Percentiles rank a stretch among this genome's conserved stretches.
Evolutionary conservation across 2,329 filamentous ascomycete species (phyloP).

Genomic region (Helminthosporium solani): DNA sequence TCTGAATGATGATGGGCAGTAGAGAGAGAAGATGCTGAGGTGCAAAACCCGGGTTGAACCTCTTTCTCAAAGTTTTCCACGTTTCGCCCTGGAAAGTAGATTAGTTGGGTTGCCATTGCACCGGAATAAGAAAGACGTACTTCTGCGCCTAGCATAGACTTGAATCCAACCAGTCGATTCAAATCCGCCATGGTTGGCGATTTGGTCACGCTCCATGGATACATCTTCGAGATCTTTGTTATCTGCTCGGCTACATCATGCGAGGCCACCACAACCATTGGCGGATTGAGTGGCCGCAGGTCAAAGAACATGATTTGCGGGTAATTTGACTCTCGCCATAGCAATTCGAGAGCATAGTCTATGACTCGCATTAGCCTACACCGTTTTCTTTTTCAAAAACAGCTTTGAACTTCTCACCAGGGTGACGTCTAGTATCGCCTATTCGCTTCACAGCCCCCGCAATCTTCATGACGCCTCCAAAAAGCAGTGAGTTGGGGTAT

Average conservation of each 20-base stretch:
- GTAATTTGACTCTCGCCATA: conserved; percentile 27
- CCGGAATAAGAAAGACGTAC: conserved; percentile 9
- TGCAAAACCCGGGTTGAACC: conserved; percentile 42
- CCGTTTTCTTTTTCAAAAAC: neutral
- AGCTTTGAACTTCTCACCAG: conserved; percentile 18
- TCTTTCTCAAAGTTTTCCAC: conserved; percentile 40
- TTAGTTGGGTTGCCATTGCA: neutral
- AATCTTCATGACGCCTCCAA: conserved; percentile 31
- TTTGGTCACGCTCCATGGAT: conserved; percentile 36
- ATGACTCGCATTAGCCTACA: neutral
- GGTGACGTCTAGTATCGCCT: conserved; percentile 28
- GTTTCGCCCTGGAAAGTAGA: conserved; percentile 18
- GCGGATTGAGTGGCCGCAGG: conserved; percentile 31
- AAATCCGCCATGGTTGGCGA: conserved; percentile 34
- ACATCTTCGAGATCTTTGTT: conserved; percentile 25
- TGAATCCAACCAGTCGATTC: conserved; percentile 25
- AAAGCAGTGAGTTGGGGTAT: conserved; percentile 23
- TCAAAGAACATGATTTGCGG: conserved; percentile 34
- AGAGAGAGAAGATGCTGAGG: conserved; percentile 39
- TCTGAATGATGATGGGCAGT: conserved; percentile 38
- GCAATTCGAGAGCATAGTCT: conserved; percentile 38
- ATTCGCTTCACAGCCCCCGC: conserved; percentile 25
- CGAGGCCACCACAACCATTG: conserved; percentile 27
- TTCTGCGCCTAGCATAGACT: conserved; percentile 30
- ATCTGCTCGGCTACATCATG: conserved; percentile 41